Evolutionary conservation across 768 basidiomycete genomes (phyloP).

Genomic region (Pulveroboletus sp.): DNA sequence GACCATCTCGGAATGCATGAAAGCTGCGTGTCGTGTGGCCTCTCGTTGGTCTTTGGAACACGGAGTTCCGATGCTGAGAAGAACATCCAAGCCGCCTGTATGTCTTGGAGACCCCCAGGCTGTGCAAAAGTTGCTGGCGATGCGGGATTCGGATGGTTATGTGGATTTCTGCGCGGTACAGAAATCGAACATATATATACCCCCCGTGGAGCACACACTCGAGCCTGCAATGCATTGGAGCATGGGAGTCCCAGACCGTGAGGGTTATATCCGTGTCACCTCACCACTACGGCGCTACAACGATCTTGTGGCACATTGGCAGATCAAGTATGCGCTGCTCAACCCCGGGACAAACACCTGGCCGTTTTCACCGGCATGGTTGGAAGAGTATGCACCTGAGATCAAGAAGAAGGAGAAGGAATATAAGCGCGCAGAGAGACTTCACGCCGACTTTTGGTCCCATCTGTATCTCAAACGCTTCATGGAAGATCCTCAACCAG

Average conservation of each 20-base stretch:
- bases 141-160: slow-evolving; percentile 43
- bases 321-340: slow-evolving; percentile 76
- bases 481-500: slow-evolving; percentile 24
- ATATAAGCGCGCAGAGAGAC: slow-evolving; percentile 26
- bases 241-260: slow-evolving; percentile 64
- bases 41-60: slow-evolving; percentile 65
- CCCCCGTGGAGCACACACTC: slow-evolving; percentile 42
- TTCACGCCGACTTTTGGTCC: slow-evolving; percentile 40
- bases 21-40: slow-evolving; percentile 68
- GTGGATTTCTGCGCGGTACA: slow-evolving; percentile 39
- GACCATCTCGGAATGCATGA: slow-evolving; percentile 79
- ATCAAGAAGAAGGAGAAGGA: slow-evolving; percentile 35
- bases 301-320: slow-evolving; percentile 88
- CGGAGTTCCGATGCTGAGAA: slow-evolving; percentile 59
- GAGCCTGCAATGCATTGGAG: slow-evolving; percentile 60
- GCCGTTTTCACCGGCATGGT: slow-evolving; percentile 42
- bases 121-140: slow-evolving; percentile 42
- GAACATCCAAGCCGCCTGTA: slow-evolving; percentile 36
- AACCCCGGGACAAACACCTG: slow-evolving; percentile 31
- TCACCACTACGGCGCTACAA: slow-evolving; percentile 82
- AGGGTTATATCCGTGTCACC: slow-evolving; percentile 81
- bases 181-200: slow-evolving; percentile 29
- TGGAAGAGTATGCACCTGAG: slow-evolving; percentile 41
- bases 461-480: slow-evolving; percentile 37
- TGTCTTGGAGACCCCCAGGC: slow-evolving; percentile 28